phyloP scores from a whole-genome alignment of 1,284 basidiomycete genomes.

The Cryptococcus sp. region DNA sequence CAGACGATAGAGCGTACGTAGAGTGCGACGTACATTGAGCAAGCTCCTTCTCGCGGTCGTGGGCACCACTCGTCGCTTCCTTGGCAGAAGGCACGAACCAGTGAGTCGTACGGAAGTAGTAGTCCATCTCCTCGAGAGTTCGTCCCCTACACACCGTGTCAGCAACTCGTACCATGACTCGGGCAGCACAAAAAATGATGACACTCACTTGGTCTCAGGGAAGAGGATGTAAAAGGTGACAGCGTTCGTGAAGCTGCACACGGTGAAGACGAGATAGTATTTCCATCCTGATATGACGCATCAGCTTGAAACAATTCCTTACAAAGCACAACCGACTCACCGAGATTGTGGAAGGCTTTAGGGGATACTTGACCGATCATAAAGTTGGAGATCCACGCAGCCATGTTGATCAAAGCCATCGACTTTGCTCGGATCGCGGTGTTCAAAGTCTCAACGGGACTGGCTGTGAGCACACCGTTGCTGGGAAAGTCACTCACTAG shows the following conservation, averaged over 20 bases:
- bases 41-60: slow-evolving; percentile 58
- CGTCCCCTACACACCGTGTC: no score
- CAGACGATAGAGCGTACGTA: no score
- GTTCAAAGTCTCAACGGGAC: slow-evolving; percentile 58
- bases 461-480: slow-evolving; percentile 14
- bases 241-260: slow-evolving; percentile 65
- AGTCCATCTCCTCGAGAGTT: slow-evolving; percentile 61
- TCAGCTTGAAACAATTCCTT: not conserved
- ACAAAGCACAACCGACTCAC: slow-evolving; percentile 11
- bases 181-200: not conserved
- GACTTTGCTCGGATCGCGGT: slow-evolving; percentile 64
- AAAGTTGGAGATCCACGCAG: slow-evolving; percentile 58
- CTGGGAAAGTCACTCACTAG: slow-evolving; percentile 25
- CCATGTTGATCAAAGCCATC: slow-evolving; percentile 61
- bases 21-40: not conserved
- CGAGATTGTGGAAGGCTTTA: slow-evolving; percentile 46
- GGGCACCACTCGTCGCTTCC: slow-evolving; percentile 47
- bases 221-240: slow-evolving; percentile 60
- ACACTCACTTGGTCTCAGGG: slow-evolving; percentile 47
- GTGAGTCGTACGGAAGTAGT: slow-evolving; percentile 58
- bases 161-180: no score
- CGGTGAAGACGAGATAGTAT: slow-evolving; percentile 62
- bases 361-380: slow-evolving; percentile 55
- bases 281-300: slow-evolving; percentile 41
- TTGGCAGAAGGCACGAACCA: slow-evolving; percentile 55